Evolutionary conservation across 352 stramenopile species (phyloP).

Genomic region (Globisporangium cylindrosporum): DNA sequence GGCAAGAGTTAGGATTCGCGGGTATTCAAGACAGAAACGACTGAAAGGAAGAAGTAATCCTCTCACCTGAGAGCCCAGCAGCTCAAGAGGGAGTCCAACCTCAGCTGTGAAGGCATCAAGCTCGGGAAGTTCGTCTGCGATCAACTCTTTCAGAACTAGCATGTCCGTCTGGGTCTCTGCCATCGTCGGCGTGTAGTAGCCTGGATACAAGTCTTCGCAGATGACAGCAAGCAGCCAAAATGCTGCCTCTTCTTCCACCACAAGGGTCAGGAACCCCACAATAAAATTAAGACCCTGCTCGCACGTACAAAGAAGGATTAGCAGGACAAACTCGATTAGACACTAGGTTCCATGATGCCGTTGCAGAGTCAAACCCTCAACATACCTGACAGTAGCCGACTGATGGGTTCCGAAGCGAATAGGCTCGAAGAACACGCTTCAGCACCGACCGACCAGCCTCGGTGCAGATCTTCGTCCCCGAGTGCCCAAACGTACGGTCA

Average conservation of each 20-base stretch:
- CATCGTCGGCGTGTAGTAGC: constrained; percentile 89
- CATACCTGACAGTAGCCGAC: constrained; percentile 85
- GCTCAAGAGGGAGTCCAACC: constrained; percentile 79
- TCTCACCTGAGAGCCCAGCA: constrained; percentile 72
- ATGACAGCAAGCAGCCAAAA: constrained; percentile 89
- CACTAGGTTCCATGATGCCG: too few species aligned
- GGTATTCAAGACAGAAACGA: too few species aligned
- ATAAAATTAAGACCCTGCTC: constrained; percentile 85
- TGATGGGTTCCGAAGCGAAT: constrained; percentile 72
- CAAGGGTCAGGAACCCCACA: constrained; percentile 78
- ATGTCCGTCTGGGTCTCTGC: constrained; percentile 88
- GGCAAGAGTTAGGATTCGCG: background rate
- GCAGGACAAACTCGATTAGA: background rate
- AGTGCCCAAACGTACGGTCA: constrained; percentile 82
- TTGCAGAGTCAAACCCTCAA: background rate
- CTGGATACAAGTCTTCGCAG: constrained; percentile 87
- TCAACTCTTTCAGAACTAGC: constrained; percentile 85
- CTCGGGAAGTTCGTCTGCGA: constrained; percentile 72
- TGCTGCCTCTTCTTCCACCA: constrained; percentile 81
- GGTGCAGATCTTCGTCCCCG: constrained; percentile 58
- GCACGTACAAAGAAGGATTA: background rate
- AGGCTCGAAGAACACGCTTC: constrained; percentile 70
- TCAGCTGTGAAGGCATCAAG: constrained; percentile 76
- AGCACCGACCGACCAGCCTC: constrained; percentile 49
- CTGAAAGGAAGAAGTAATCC: background rate